Evolutionary conservation across 108 stramenopile genomes (phyloP).

Genomic region (Cyclotella distinguenda): DNA sequence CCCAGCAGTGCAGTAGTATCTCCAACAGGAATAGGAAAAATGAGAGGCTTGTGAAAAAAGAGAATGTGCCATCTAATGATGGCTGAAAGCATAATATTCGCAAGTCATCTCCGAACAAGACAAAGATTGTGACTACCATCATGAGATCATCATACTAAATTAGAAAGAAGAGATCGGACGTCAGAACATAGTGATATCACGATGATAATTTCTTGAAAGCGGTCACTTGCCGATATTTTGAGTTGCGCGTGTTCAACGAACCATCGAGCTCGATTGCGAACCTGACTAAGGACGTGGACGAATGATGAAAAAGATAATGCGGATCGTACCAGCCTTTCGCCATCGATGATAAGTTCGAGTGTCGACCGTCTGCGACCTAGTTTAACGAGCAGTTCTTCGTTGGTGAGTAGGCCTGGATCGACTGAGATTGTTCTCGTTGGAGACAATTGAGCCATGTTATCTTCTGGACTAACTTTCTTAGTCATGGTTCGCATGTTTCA

Average conservation of each 20-base stretch:
- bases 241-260: slow-evolving; percentile 47
- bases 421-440: slow-evolving; percentile 46
- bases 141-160: slow-evolving; percentile 57
- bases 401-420: slow-evolving; percentile 51
- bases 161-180: not conserved
- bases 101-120: slow-evolving; percentile 64
- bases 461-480: not conserved
- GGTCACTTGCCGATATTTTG: slow-evolving; percentile 52
- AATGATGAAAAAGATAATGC: not conserved
- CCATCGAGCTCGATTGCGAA: slow-evolving; percentile 39
- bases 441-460: not conserved
- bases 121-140: slow-evolving; percentile 61
- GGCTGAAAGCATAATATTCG: slow-evolving; percentile 49
- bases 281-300: not conserved
- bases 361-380: slow-evolving; percentile 32
- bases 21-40: slow-evolving; percentile 61
- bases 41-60: slow-evolving; percentile 45
- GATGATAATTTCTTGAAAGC: too few species aligned
- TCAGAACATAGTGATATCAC: too few species aligned
- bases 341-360: slow-evolving; percentile 38
- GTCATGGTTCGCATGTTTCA: not conserved
- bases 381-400: slow-evolving; percentile 41
- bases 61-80: slow-evolving; percentile 50
- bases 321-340: slow-evolving; percentile 14
- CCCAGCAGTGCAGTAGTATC: slow-evolving; percentile 52